Evolutionary conservation across 73 alveolate species (phyloP).

Genomic region (Tetrahymena elliotti): DNA sequence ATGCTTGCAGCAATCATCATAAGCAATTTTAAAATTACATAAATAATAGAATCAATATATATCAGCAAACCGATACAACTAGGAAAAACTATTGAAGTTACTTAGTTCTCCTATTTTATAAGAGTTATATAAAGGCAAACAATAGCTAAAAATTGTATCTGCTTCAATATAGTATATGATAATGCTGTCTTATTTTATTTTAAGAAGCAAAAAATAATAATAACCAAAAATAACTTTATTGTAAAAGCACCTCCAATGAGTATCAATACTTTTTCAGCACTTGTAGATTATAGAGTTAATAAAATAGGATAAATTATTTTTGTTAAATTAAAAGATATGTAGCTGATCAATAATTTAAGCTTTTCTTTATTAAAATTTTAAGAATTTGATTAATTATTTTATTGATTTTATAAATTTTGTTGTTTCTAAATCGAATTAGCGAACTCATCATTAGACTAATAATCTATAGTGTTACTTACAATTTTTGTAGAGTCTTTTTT

Average conservation of each 20-base stretch:
- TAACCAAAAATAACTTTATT: neutral
- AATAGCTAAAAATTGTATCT: neutral
- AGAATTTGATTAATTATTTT: neutral
- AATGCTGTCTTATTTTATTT: neutral
- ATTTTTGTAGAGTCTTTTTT: too few species aligned
- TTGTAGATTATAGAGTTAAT: neutral
- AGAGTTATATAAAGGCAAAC: neutral
- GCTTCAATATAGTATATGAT: too few species aligned
- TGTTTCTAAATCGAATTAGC: too few species aligned
- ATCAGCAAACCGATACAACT: neutral
- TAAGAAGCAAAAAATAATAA: neutral
- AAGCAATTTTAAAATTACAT: too few species aligned
- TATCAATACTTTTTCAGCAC: neutral
- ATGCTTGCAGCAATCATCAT: neutral
- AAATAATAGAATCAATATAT: neutral
- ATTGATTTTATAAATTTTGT: too few species aligned
- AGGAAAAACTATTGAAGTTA: neutral
- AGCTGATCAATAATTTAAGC: neutral
- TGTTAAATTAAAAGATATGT: neutral
- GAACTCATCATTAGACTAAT: too few species aligned
- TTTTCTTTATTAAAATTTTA: too few species aligned
- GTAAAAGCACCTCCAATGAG: neutral
- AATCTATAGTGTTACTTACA: too few species aligned
- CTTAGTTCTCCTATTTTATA: neutral
- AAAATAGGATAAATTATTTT: neutral